Evolutionary conservation across 2,329 filamentous ascomycete species (phyloP), one percentile per base, ranked within the genome.

Genomic region (Claviceps capensis): DNA sequence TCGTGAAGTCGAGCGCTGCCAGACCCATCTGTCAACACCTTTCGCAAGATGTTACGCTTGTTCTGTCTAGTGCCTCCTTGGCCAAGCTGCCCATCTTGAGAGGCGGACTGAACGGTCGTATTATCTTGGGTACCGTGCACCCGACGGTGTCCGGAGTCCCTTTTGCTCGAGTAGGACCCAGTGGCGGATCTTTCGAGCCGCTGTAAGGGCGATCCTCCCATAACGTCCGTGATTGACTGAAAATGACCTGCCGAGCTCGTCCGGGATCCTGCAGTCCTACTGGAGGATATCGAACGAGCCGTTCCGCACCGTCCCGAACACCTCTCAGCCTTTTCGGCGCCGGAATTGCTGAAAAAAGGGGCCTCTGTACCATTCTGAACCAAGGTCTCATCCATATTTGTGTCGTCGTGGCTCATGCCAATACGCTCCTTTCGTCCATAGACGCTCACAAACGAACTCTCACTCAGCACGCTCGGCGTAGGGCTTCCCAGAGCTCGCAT

Each of bases 361-460:
- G 56, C 58, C 2, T 55, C 42, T 44, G 13, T 50, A 3, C 64
- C 63, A 50, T 67, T 62, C 42, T 64, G 57, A 9, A 59, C 56
- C 5, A 63, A 56, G 0, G 63, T 59, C 38, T 68, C 65, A 19
- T 68, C 65, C 3, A 64, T 54, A 3, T 62, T 56, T 17, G 53
- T 53, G 2, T 60, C 54, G 4, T 58, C 57, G 11, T 58, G 58
- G 30, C 57, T 59, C 9, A 8, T 22, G n/a, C 63, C 61, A 2
- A 58, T 51, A 7, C 55, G 59, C 55, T 70, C 64, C 46, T 47
- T 54, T 6, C 48, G 47, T 3, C 81, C 81, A 52, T 85, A 85
- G 0, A 85, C 69, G 57, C 81, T 85, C 22, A 77, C 58, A 58
- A 85, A 84, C 0, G 81, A 85, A 61, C 81, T 84, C 62, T 85